Conservation (phyloP, 2,329 filamentous ascomycete genomes). For the Colletotrichum costaricense region DNA sequence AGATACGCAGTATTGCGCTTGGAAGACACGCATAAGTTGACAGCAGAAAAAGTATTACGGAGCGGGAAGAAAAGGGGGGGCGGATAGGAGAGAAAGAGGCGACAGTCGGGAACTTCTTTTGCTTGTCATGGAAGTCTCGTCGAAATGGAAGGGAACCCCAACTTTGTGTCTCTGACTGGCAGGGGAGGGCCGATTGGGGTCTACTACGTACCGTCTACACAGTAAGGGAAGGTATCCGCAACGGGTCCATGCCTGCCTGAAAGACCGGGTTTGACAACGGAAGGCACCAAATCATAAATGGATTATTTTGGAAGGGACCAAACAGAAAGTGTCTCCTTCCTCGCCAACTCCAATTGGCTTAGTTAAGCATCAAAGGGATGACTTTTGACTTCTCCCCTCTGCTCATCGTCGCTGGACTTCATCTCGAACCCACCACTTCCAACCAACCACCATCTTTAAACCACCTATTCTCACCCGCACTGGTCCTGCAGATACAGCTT, state of each 20-base stretch:
- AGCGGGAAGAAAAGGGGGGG: neutral
- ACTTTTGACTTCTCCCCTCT: neutral
- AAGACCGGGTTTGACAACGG: neutral
- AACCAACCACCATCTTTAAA: neutral
- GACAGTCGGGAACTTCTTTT: neutral
- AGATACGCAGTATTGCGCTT: too few species aligned
- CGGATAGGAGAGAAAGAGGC: neutral
- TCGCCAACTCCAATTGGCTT: neutral
- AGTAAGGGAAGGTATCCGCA: neutral
- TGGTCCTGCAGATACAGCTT: neutral
- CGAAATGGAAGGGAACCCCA: neutral
- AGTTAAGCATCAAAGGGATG: too few species aligned
- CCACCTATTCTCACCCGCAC: neutral
- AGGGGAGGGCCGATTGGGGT: neutral
- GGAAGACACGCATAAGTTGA: neutral
- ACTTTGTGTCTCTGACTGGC: neutral
- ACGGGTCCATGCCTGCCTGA: conserved; percentile 9
- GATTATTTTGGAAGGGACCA: neutral
- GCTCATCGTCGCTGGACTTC: neutral
- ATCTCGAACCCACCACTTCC: neutral
- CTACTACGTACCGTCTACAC: too few species aligned
- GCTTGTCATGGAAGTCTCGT: neutral
- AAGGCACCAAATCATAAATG: neutral
- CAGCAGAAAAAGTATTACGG: neutral
- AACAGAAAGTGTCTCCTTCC: neutral